phyloP scores from a whole-genome alignment of 2,329 filamentous ascomycete genomes.

The Arthrobotrys megalospora region DNA sequence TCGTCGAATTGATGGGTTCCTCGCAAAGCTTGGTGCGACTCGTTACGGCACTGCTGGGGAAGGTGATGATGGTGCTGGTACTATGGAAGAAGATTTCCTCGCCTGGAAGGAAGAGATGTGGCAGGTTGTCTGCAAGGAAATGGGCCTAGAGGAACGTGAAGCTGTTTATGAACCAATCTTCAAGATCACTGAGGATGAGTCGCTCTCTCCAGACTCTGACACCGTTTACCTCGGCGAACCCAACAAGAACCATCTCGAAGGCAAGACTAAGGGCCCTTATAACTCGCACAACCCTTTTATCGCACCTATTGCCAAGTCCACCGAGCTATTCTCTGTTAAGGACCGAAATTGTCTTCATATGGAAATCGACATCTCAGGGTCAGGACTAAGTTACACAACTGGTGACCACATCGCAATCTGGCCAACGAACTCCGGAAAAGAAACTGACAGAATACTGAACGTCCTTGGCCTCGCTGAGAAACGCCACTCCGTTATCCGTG shows the following conservation, averaged over 20 bases:
- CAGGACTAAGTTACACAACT: conserved; percentile 92
- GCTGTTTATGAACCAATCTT: conserved; percentile 96
- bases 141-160: conserved; percentile 94
- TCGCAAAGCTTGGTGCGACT: conserved; percentile 85
- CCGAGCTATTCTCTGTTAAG: conserved; percentile 88
- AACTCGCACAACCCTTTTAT: conserved; percentile 98
- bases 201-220: conserved; percentile 80
- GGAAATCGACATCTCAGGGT: conserved; percentile 91
- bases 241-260: conserved; percentile 94
- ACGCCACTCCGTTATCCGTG: conserved; percentile 83
- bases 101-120: conserved; percentile 99
- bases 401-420: conserved; percentile 97
- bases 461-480: conserved; percentile 83
- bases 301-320: conserved; percentile 91
- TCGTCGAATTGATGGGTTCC: conserved; percentile 85
- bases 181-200: conserved; percentile 81
- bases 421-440: conserved; percentile 93
- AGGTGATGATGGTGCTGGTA: conserved; percentile 96
- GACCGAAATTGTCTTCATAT: conserved; percentile 96
- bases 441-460: conserved; percentile 90
- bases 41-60: conserved; percentile 91
- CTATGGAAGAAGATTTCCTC: conserved; percentile 99
- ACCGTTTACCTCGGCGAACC: conserved; percentile 96
- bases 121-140: conserved; percentile 83
- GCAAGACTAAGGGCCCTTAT: conserved; percentile 86